phyloP scores from a whole-genome alignment of 1,284 basidiomycete species.

The Trichosporon sp. region DNA sequence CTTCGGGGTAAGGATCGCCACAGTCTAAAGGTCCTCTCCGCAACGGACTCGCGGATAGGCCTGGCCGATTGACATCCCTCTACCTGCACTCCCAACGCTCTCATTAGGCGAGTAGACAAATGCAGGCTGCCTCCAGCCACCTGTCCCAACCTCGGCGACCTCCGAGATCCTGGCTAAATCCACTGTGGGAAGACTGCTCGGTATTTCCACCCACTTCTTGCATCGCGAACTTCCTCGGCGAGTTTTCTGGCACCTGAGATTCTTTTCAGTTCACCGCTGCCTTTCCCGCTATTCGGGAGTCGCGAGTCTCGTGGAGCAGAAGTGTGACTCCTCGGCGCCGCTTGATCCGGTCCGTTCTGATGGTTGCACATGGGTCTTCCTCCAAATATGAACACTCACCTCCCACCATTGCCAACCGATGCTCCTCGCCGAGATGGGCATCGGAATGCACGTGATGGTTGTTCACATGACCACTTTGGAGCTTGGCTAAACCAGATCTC shows the following conservation, averaged over 20 bases:
- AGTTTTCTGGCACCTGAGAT: background rate
- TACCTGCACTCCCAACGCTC: background rate
- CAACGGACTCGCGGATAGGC: background rate
- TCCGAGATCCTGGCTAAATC: background rate
- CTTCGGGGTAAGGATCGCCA: background rate
- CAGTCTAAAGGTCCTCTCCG: background rate
- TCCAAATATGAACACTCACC: background rate
- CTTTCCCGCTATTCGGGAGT: background rate
- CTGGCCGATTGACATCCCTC: background rate
- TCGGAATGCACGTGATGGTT: background rate
- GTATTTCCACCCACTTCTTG: background rate
- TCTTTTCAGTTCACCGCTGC: background rate
- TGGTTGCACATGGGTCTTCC: constrained; percentile 3
- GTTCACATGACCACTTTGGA: background rate
- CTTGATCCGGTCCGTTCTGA: background rate
- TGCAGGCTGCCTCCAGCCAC: background rate
- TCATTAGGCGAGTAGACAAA: background rate
- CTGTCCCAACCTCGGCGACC: background rate
- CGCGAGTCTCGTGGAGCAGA: background rate
- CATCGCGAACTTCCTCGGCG: background rate
- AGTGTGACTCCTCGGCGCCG: background rate
- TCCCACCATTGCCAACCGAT: background rate
- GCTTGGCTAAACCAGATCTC: background rate
- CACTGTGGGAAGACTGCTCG: background rate
- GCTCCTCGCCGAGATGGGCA: background rate